Evolutionary conservation across 2,329 filamentous ascomycete genomes (phyloP).

Genomic region (Aspergillus japonicus): DNA sequence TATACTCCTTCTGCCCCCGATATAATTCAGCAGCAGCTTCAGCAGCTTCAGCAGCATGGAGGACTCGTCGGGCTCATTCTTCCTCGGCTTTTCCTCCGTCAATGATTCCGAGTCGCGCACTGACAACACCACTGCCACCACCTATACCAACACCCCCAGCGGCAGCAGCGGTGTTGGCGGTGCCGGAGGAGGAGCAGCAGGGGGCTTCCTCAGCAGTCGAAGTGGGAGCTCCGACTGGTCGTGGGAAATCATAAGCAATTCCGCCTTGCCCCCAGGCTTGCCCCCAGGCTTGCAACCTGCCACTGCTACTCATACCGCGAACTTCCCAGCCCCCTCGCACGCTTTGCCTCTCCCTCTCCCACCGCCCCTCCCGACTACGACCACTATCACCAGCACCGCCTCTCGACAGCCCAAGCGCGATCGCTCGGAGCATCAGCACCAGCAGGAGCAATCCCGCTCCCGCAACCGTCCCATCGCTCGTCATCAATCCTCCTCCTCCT

Average conservation of each 20-base stretch:
- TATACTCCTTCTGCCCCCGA: not conserved
- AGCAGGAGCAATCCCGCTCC: not conserved
- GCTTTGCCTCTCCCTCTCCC: not conserved
- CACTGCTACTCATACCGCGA: not conserved
- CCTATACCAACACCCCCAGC: not conserved
- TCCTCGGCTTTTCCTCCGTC: not conserved
- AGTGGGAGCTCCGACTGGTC: not conserved
- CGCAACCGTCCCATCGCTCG: not conserved
- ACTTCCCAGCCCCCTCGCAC: too few relatives aligned
- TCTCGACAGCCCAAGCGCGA: not conserved
- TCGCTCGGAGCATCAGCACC: not conserved
- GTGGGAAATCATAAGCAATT: not conserved
- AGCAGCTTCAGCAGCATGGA: not conserved
- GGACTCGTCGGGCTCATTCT: not conserved
- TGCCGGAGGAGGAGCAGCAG: not conserved
- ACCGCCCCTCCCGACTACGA: not conserved
- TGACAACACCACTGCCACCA: not conserved
- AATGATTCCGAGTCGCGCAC: not conserved
- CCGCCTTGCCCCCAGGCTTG: not conserved
- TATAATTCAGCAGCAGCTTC: too few relatives aligned
- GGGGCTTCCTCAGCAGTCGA: not conserved
- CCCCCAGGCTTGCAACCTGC: not conserved
- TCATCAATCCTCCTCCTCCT: slow-evolving; percentile 10
- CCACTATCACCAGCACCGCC: not conserved
- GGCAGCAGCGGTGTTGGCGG: too few relatives aligned